Percentiles rank a stretch among this genome's conserved stretches.
Evolutionary conservation across 1,284 basidiomycete species (phyloP).

Genomic region (Papiliotrema flavescens): DNA sequence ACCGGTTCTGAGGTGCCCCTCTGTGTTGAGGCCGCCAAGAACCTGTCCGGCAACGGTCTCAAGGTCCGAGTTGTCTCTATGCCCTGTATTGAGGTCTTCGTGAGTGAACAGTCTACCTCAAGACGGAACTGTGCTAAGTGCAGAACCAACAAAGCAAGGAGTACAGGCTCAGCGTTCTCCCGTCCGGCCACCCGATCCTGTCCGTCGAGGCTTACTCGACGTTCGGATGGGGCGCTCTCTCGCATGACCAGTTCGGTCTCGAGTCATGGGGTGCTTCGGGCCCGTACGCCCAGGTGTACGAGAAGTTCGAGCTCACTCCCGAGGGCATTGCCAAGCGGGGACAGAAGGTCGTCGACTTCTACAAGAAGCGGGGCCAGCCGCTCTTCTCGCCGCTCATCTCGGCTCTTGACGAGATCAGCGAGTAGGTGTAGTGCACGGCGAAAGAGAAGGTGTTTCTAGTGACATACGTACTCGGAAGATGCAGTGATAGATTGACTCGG

Average conservation of each 20-base stretch:
- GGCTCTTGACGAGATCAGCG: conserved; percentile 42
- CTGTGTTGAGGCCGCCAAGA: conserved; percentile 75
- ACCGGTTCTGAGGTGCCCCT: conserved; percentile 78
- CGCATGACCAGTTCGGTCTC: conserved; percentile 83
- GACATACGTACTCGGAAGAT: not conserved
- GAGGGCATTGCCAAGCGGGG: conserved; percentile 72
- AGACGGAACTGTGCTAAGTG: not conserved
- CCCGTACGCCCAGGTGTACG: conserved; percentile 83
- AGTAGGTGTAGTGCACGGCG: conserved; percentile 11
- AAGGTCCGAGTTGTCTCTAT: conserved; percentile 81
- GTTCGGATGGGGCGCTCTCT: conserved; percentile 78
- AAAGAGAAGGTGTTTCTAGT: too few species aligned
- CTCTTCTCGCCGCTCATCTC: conserved; percentile 72
- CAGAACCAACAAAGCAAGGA: conserved; percentile 69
- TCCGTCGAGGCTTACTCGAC: conserved; percentile 80
- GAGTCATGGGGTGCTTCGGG: conserved; percentile 81
- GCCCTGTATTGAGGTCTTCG: conserved; percentile 84
- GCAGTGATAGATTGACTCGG: not conserved
- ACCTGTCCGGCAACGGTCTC: conserved; percentile 70
- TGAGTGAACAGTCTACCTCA: conserved; percentile 9
- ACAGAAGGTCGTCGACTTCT: conserved; percentile 82
- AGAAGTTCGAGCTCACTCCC: conserved; percentile 76
- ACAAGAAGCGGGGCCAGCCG: conserved; percentile 71
- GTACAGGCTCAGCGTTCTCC: conserved; percentile 78
- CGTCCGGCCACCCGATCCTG: conserved; percentile 82